Evolutionary conservation across 169 alveolate species (phyloP), one percentile per base, ranked within the genome.

Genomic region (Theileria orientalis): DNA sequence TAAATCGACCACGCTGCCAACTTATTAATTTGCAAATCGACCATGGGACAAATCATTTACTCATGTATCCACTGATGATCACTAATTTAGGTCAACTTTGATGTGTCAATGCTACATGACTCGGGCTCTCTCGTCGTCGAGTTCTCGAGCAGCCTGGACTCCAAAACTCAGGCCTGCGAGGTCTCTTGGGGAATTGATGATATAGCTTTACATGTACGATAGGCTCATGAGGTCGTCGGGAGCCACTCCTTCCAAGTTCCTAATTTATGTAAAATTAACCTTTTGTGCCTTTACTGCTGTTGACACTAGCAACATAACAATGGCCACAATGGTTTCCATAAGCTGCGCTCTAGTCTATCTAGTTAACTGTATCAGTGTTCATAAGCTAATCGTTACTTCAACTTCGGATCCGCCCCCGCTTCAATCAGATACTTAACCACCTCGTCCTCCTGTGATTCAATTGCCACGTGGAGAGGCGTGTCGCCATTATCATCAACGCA

Each of bases 121-220:
- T 40, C 23, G 5, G 71, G 52, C 32, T 27, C 77, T 21, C 29
- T 83, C 57, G 76, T 56, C 19, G 61, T 87, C 64, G 76, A 78
- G 57, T 54, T 87, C 32, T 80, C 64, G 44, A 78, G 85, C 42
- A 83, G 84, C 51, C 46, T 87, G 54, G 76, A 83, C 42, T 71
- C 52, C 44, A 69, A 72, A 16, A 79, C 89, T 35, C 67, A 90
- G 56, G 57, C 94, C 0, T 91, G 95, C 62, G 82, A 78, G 51
- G 92, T 87, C 19, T 88, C 94, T 9, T 91, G 95, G 95, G 95
- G 95, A 32, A 60, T 91, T 16, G 94, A 87, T 60, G 94, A 91
- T 60, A 60, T 91, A 13, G 78, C 85, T 47, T 59, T 91, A 2
- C 90, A 82, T 57, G 60, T 89, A 29, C 62, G 83, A 35, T 86